These are phyloP conservation scores for Lodderomyces elongisporus DNA, from an alignment of 1,139 yeast genomes.

Conservation along the genomic window DNA sequence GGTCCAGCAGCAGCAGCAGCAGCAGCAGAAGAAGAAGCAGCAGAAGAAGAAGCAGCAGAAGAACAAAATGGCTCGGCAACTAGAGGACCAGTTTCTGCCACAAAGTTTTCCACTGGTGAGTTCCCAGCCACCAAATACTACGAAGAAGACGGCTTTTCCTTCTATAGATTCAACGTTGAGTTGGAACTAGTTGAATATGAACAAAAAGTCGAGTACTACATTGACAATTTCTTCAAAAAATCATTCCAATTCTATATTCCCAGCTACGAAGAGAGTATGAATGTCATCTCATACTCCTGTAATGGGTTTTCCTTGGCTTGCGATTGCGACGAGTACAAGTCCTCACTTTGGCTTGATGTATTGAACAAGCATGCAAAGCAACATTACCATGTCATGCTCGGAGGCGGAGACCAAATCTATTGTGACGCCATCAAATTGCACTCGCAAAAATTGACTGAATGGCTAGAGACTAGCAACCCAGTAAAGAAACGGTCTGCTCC, in stretches of 20 bases:
- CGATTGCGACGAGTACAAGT: slow-evolving; percentile 60
- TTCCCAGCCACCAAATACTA: slow-evolving; percentile 43
- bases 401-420: slow-evolving; percentile 96
- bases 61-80: no score
- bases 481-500: slow-evolving; percentile 31
- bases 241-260: slow-evolving; percentile 57
- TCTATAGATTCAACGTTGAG: slow-evolving; percentile 59
- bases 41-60: slow-evolving; percentile 10
- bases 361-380: slow-evolving; percentile 52
- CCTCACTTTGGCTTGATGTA: slow-evolving; percentile 85
- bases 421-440: slow-evolving; percentile 72
- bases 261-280: slow-evolving; percentile 58
- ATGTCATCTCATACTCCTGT: slow-evolving; percentile 77
- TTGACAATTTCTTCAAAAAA: slow-evolving; percentile 41
- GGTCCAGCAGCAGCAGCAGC: slow-evolving; percentile 29
- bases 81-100: no score
- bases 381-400: slow-evolving; percentile 90
- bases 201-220: slow-evolving; percentile 55
- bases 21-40: background rate
- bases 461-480: slow-evolving; percentile 56
- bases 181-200: slow-evolving; percentile 44
- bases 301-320: slow-evolving; percentile 86
- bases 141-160: slow-evolving; percentile 40
- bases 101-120: slow-evolving; percentile 27
- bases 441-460: slow-evolving; percentile 50